Conservation (phyloP, 2,329 filamentous ascomycete genomes). For the Albifimbria verrucaria region DNA sequence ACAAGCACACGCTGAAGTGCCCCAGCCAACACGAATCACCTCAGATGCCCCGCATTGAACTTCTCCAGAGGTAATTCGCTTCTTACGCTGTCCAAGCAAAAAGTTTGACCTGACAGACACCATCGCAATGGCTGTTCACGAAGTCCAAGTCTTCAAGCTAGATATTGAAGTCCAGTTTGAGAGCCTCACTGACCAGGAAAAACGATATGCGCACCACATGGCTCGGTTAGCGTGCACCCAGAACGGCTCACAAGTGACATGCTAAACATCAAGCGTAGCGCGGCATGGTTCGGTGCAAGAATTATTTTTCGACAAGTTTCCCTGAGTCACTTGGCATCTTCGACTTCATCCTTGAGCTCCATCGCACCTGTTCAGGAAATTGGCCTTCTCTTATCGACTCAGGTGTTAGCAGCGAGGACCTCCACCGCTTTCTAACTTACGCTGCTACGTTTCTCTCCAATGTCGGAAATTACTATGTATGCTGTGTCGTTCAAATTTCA, state of each 20-base stretch:
- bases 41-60: no score
- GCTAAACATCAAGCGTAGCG: slow-evolving; percentile 29
- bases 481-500: slow-evolving; percentile 6
- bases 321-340: slow-evolving; percentile 54
- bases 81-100: no score
- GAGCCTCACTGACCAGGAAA: slow-evolving; percentile 49
- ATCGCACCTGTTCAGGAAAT: slow-evolving; percentile 45
- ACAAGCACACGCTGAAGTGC: no score
- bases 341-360: slow-evolving; percentile 55
- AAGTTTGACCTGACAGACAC: no score
- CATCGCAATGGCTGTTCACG: slow-evolving; percentile 1
- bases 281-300: slow-evolving; percentile 52
- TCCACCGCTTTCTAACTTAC: slow-evolving; percentile 51
- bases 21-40: no score
- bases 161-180: slow-evolving; percentile 43
- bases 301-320: slow-evolving; percentile 58
- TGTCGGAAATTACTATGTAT: slow-evolving; percentile 56
- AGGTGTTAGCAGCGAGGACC: slow-evolving; percentile 37
- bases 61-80: no score
- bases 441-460: slow-evolving; percentile 56
- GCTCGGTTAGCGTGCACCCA: slow-evolving; percentile 17
- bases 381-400: slow-evolving; percentile 43
- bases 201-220: slow-evolving; percentile 64
- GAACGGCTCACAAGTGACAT: not conserved
- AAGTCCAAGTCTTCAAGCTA: slow-evolving; percentile 7